Percentiles rank a stretch among this genome's conserved stretches.
Evolutionary conservation across 148 eudicot species (phyloP).

Genomic region (Rhododendron simsii): DNA sequence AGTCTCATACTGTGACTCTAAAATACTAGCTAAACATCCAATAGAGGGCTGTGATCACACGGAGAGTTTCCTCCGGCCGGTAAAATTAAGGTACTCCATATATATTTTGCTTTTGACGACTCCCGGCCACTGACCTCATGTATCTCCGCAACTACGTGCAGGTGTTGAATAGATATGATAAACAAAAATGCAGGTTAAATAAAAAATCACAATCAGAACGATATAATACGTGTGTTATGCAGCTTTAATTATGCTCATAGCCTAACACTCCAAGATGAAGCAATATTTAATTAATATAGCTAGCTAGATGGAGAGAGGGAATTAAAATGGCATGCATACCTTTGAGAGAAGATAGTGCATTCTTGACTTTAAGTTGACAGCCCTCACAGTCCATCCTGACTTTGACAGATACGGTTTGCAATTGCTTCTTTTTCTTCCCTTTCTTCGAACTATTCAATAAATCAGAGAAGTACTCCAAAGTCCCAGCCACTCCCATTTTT

Average conservation of each 20-base stretch:
- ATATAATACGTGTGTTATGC: background rate
- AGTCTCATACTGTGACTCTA: background rate
- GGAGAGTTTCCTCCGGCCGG: background rate
- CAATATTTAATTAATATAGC: background rate
- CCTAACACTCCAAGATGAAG: background rate
- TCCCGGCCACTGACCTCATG: no score
- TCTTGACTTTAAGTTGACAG: slow-evolving; percentile 59
- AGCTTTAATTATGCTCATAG: background rate
- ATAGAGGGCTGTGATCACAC: background rate
- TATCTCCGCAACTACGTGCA: no score
- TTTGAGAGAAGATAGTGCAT: slow-evolving; percentile 50
- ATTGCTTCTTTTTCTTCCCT: slow-evolving; percentile 48
- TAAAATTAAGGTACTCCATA: no score
- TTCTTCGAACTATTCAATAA: slow-evolving; percentile 23
- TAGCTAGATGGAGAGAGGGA: background rate
- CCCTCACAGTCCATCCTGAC: slow-evolving; percentile 79
- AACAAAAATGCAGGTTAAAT: no score
- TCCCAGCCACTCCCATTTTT: slow-evolving; percentile 64
- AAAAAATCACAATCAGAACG: no score
- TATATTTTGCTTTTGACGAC: no score
- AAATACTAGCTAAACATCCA: background rate
- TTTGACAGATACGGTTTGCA: slow-evolving; percentile 49
- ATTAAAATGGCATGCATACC: slow-evolving; percentile 28
- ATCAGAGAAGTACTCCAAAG: slow-evolving; percentile 59
- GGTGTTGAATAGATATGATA: no score